A percentile compares a stretch with the other conserved stretches of the same genome.
Conservation (phyloP, 805 yeast genomes). For the Ogataea zsoltii region DNA sequence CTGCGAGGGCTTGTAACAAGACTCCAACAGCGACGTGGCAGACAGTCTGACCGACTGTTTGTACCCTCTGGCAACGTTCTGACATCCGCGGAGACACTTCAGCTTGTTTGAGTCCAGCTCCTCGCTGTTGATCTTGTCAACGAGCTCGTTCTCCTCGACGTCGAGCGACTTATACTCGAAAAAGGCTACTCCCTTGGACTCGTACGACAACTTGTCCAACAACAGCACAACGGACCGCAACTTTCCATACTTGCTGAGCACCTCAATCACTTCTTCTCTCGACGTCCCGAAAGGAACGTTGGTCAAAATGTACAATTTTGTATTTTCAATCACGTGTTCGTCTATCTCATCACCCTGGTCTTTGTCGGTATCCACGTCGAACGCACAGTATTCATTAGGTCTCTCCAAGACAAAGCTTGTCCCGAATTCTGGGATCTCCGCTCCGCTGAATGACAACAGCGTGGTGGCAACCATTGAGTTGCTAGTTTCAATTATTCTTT, state of each 20-base stretch:
- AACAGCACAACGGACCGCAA: conserved; percentile 44
- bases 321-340: conserved; percentile 41
- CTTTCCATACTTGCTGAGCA: conserved; percentile 41
- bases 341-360: conserved; percentile 43
- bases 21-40: conserved; percentile 21
- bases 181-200: conserved; percentile 61
- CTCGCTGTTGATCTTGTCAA: conserved; percentile 36
- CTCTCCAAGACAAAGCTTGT: conserved; percentile 37
- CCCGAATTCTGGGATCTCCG: conserved; percentile 33
- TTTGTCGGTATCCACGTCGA: conserved; percentile 45
- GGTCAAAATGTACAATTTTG: conserved; percentile 31
- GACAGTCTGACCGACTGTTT: conserved; percentile 24
- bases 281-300: conserved; percentile 45
- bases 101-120: conserved; percentile 39
- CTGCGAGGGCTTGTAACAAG: conserved; percentile 8
- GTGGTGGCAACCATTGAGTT: conserved; percentile 57
- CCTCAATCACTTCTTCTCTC: conserved; percentile 44
- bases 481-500: conserved; percentile 52
- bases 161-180: conserved; percentile 40
- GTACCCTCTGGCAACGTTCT: conserved; percentile 28
- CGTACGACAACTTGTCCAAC: conserved; percentile 47
- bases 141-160: conserved; percentile 25
- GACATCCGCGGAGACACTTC: conserved; percentile 40
- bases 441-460: conserved; percentile 44
- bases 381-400: conserved; percentile 45